Conservation (phyloP, 805 yeast species). For the Candida sithepensis region DNA sequence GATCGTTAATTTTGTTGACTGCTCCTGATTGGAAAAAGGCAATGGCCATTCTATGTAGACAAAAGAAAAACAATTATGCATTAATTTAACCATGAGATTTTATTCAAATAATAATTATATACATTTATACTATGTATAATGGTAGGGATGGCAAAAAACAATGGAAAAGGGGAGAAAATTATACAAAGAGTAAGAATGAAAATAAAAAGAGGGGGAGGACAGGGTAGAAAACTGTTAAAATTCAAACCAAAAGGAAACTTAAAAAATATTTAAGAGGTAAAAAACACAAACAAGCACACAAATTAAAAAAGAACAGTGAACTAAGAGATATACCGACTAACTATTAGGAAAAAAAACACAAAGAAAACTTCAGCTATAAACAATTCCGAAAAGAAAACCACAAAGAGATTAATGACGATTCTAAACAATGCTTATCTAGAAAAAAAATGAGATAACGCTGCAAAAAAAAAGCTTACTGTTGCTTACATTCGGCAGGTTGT, state of each 20-base stretch:
- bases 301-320: background rate
- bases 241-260: background rate
- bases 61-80: no score
- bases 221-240: no score
- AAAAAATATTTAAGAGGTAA: background rate
- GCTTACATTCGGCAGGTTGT: constrained; percentile 77
- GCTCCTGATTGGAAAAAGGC: no score
- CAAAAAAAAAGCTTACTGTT: constrained; percentile 39
- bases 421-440: no score
- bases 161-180: background rate
- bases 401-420: no score
- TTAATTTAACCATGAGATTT: no score
- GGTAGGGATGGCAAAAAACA: background rate
- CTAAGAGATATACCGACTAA: background rate
- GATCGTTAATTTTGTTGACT: no score
- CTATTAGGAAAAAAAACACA: background rate
- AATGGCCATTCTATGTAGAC: no score
- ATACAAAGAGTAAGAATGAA: background rate
- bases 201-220: background rate
- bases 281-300: background rate
- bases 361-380: background rate
- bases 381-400: background rate
- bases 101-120: background rate
- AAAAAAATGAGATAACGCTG: no score
- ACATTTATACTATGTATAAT: background rate